These are phyloP conservation scores for Chaetomium cochliodes DNA, from an alignment of 495 filamentous ascomycete species.

Conservation along the genomic window DNA sequence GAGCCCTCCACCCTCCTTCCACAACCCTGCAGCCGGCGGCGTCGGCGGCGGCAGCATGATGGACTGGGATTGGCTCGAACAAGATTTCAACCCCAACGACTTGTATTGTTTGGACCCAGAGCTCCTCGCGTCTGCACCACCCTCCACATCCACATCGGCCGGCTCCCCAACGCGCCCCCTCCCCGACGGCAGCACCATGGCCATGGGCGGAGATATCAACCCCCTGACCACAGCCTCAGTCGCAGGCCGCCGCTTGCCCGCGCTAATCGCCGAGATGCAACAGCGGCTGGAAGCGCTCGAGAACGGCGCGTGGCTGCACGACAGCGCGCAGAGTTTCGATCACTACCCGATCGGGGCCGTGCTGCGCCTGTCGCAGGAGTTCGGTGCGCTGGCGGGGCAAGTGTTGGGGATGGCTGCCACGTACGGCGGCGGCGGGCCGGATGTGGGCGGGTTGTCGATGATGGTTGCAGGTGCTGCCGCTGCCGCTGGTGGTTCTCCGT, in stretches of 20 bases:
- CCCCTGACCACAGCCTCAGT: background rate
- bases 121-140: background rate
- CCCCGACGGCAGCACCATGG: background rate
- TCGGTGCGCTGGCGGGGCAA: background rate
- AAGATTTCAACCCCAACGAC: background rate
- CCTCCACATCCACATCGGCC: background rate
- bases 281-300: background rate
- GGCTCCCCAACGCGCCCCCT: background rate
- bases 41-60: background rate
- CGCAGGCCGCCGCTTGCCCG: background rate
- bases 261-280: slow-evolving; percentile 1
- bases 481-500: no score
- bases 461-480: no score
- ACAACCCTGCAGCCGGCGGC: background rate
- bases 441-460: no score
- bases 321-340: background rate
- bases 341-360: background rate
- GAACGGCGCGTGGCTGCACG: background rate
- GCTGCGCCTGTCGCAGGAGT: background rate
- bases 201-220: background rate
- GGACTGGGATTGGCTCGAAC: background rate
- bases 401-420: background rate
- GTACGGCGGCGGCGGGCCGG: no score
- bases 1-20: background rate
- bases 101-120: background rate